Evolutionary conservation across 768 basidiomycete genomes (phyloP).

Genomic region (Hygrophoropsis aurantiaca): DNA sequence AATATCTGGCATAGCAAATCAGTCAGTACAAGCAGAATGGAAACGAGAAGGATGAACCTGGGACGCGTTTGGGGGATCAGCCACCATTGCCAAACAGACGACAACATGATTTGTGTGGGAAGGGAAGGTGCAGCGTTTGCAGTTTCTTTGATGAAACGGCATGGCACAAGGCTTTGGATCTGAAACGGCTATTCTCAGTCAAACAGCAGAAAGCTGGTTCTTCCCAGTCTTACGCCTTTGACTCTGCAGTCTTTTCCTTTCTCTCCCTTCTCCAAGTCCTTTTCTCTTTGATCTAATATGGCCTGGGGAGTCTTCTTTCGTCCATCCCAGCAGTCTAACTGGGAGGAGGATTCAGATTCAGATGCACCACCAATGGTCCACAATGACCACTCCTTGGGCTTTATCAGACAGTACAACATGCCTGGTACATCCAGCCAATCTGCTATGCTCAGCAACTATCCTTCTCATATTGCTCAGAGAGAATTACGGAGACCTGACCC

Average conservation of each 20-base stretch:
- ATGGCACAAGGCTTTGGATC: background rate
- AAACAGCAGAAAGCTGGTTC: background rate
- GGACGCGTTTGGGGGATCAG: background rate
- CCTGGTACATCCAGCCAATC: background rate
- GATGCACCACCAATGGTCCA: background rate
- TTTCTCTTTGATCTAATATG: conserved; percentile 12
- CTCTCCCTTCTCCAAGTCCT: background rate
- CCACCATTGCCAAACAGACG: background rate
- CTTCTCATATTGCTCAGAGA: conserved; percentile 5
- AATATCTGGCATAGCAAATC: conserved; percentile 15
- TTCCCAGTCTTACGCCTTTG: background rate
- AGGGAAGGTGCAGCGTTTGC: background rate
- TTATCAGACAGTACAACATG: conserved; percentile 6
- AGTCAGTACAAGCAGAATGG: no score
- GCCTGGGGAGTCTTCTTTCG: conserved; percentile 13
- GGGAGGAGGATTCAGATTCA: no score
- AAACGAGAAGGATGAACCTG: background rate
- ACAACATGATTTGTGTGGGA: background rate
- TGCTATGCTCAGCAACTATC: conserved; percentile 1
- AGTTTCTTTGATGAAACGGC: background rate
- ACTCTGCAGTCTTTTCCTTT: background rate
- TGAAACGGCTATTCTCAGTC: conserved; percentile 3
- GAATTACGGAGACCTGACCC: conserved; percentile 4
- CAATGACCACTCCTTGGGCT: conserved; percentile 3
- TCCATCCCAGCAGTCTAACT: conserved; percentile 1